Conservation (phyloP, 345 rosid species). For the Acer negundo region DNA sequence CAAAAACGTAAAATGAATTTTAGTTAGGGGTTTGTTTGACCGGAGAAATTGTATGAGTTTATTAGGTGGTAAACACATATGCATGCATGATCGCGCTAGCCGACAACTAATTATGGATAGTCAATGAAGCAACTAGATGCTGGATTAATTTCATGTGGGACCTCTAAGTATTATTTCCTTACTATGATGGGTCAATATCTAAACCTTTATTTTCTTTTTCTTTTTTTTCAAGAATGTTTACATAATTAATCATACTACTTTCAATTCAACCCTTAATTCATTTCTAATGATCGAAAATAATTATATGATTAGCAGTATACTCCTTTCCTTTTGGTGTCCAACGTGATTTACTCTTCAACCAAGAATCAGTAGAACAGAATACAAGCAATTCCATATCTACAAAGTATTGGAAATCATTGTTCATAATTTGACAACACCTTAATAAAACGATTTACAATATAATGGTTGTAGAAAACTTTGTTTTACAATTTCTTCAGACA, state of each 20-base stretch:
- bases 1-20: too few species aligned
- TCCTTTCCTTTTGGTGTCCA: not conserved
- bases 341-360: constrained; percentile 4
- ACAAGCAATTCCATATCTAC: not conserved
- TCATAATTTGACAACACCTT: not conserved
- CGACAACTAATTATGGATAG: constrained; percentile 24
- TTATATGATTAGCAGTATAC: not conserved
- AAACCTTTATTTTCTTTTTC: too few species aligned
- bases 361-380: not conserved
- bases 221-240: not conserved
- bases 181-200: constrained; percentile 10
- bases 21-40: too few species aligned
- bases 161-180: constrained; percentile 15
- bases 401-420: not conserved
- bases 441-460: not conserved
- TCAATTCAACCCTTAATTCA: not conserved
- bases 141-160: constrained; percentile 22
- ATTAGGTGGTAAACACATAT: not conserved
- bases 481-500: too few species aligned
- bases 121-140: constrained; percentile 23
- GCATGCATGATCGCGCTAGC: constrained; percentile 12
- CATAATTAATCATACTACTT: not conserved
- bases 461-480: too few species aligned
- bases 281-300: not conserved
- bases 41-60: not conserved